Evolutionary conservation across 1,139 yeast species (phyloP).

Genomic region (Scheffersomyces quercinus): DNA sequence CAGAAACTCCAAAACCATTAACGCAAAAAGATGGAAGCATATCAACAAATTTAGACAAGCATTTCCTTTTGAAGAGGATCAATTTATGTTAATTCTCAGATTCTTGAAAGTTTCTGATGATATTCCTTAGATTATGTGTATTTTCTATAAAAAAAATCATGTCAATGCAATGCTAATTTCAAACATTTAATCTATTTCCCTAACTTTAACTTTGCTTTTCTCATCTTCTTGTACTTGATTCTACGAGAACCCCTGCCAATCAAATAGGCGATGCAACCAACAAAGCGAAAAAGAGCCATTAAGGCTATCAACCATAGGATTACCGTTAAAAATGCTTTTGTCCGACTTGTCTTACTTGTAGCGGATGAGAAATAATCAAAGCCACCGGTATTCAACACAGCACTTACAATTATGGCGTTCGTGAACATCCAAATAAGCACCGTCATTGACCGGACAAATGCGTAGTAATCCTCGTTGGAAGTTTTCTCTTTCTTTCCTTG

Average conservation of each 20-base stretch:
- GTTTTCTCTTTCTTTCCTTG: conserved; percentile 36
- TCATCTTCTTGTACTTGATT: neutral
- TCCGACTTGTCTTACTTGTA: conserved; percentile 18
- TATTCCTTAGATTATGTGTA: conserved; percentile 6
- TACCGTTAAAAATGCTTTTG: conserved; percentile 59
- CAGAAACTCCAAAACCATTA: conserved; percentile 36
- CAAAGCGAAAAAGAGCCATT: conserved; percentile 66
- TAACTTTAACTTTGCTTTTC: too few species aligned
- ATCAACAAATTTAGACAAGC: conserved; percentile 40
- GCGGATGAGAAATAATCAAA: neutral
- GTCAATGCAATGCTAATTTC: too few species aligned
- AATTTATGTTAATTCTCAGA: conserved; percentile 41
- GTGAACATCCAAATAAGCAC: neutral
- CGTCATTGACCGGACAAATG: neutral
- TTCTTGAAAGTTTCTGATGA: conserved; percentile 30
- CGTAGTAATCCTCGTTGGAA: conserved; percentile 19
- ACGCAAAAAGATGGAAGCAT: conserved; percentile 49
- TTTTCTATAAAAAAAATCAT: too few species aligned
- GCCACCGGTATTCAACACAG: neutral
- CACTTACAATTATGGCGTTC: neutral
- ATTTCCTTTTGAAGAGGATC: conserved; percentile 45
- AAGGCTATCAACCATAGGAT: conserved; percentile 77
- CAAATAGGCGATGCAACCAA: conserved; percentile 64
- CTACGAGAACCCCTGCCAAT: conserved; percentile 23
- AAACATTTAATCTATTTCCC: too few species aligned